phyloP scores from a whole-genome alignment of 192 early-diverging fungal genomes.

The Gryganskiella cystojenkinii region DNA sequence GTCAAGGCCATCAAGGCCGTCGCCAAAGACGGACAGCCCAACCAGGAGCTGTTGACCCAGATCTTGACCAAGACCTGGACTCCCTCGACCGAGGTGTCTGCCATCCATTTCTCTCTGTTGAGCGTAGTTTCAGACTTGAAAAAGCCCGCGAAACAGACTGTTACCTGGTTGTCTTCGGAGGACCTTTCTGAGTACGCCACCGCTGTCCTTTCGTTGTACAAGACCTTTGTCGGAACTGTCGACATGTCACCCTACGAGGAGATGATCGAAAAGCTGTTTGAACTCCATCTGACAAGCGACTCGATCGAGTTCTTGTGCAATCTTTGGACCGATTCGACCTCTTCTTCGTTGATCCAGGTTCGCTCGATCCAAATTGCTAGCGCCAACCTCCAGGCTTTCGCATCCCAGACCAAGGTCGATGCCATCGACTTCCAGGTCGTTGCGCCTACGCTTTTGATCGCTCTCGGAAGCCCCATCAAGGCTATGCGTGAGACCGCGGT shows the following conservation, averaged over 20 bases:
- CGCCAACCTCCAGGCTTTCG: slow-evolving; percentile 55
- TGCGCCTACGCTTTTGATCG: slow-evolving; percentile 77
- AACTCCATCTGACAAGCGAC: slow-evolving; percentile 44
- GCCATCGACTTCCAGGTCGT: slow-evolving; percentile 72
- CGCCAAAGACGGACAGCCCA: slow-evolving; percentile 22
- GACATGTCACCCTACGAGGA: slow-evolving; percentile 47
- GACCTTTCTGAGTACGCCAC: slow-evolving; percentile 26
- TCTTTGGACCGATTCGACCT: slow-evolving; percentile 49
- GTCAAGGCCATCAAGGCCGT: slow-evolving; percentile 10
- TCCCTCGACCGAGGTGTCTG: slow-evolving; percentile 36
- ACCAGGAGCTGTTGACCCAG: slow-evolving; percentile 30
- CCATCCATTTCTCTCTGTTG: slow-evolving; percentile 44
- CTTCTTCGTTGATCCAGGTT: slow-evolving; percentile 36
- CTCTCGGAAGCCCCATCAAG: slow-evolving; percentile 63
- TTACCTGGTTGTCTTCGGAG: slow-evolving; percentile 28
- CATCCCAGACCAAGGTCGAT: slow-evolving; percentile 16
- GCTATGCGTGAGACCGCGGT: slow-evolving; percentile 73
- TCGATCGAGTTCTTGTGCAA: slow-evolving; percentile 56
- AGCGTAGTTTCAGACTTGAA: slow-evolving; percentile 49
- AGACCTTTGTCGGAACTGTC: slow-evolving; percentile 50
- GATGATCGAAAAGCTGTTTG: slow-evolving; percentile 53
- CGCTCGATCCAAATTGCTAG: slow-evolving; percentile 69
- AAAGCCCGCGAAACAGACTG: slow-evolving; percentile 18
- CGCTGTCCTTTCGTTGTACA: slow-evolving; percentile 41
- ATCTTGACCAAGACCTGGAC: slow-evolving; percentile 39